phyloP scores from a whole-genome alignment of 768 basidiomycete species.

The Lentinus brumalis region DNA sequence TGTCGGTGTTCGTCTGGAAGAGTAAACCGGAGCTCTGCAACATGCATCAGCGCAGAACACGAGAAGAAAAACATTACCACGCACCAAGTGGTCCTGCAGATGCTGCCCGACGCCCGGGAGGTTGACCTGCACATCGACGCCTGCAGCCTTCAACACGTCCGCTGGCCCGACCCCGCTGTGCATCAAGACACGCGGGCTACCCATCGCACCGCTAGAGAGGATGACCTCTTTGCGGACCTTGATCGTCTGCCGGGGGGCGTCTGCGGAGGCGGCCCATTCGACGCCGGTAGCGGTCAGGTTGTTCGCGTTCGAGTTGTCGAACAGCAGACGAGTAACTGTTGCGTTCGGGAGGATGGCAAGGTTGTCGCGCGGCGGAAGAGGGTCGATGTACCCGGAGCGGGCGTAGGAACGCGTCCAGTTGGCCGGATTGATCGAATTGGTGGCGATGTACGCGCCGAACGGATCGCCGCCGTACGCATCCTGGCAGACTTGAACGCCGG shows the following conservation, averaged over 20 bases:
- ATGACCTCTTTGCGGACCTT: constrained; percentile 65
- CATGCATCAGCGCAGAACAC: background rate
- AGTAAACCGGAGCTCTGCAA: constrained; percentile 38
- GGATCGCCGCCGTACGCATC: constrained; percentile 51
- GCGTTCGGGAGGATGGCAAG: constrained; percentile 62
- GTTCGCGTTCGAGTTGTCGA: constrained; percentile 33
- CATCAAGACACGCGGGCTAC: constrained; percentile 56
- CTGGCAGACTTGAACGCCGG: constrained; percentile 43
- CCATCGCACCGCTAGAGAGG: constrained; percentile 48
- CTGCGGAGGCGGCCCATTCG: constrained; percentile 45
- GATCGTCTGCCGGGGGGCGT: constrained; percentile 41
- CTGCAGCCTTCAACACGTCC: constrained; percentile 49
- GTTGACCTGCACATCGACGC: constrained; percentile 46
- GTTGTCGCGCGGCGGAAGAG: constrained; percentile 61
- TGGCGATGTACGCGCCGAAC: constrained; percentile 55
- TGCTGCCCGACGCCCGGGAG: constrained; percentile 66
- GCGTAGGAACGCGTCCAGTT: constrained; percentile 70
- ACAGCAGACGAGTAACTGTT: constrained; percentile 58
- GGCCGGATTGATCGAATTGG: constrained; percentile 59
- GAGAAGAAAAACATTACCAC: background rate
- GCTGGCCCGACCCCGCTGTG: constrained; percentile 60
- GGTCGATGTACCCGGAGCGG: constrained; percentile 66
- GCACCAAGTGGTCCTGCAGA: constrained; percentile 54
- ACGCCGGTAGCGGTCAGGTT: constrained; percentile 47
- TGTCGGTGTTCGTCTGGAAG: constrained; percentile 40